Evolutionary conservation across 345 rosid species (phyloP).

Genomic region (Toxicodendron radicans): DNA sequence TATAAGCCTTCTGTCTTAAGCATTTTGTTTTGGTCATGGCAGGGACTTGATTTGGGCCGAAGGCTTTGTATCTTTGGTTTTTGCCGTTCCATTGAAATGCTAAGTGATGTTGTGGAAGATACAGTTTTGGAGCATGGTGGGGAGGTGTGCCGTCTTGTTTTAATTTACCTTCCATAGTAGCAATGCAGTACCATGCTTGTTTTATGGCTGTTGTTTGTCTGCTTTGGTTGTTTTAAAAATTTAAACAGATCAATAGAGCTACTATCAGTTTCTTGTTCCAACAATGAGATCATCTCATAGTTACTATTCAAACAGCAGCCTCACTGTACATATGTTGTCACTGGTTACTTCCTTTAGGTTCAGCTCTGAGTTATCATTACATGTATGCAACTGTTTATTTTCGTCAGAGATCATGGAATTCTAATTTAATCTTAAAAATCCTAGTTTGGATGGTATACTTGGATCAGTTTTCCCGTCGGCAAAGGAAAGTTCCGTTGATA

Average conservation of each 20-base stretch:
- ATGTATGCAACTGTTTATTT: not conserved
- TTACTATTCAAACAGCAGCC: not conserved
- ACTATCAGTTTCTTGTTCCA: not conserved
- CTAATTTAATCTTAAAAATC: not conserved
- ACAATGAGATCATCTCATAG: not conserved
- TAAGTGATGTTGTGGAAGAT: slow-evolving; percentile 92
- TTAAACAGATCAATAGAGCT: not conserved
- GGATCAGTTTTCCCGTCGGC: not conserved
- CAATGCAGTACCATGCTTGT: slow-evolving; percentile 2
- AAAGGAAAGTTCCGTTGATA: slow-evolving; percentile 1
- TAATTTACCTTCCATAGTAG: not conserved
- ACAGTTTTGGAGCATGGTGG: slow-evolving; percentile 92
- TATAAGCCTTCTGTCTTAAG: slow-evolving; percentile 11
- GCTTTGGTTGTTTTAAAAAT: not conserved
- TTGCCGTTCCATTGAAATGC: slow-evolving; percentile 97
- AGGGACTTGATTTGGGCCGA: slow-evolving; percentile 95
- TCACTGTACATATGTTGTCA: not conserved
- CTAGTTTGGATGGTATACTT: not conserved
- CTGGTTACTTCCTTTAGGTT: not conserved
- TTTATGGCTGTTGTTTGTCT: not conserved
- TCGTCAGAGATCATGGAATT: no score
- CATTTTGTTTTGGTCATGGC: slow-evolving; percentile 14
- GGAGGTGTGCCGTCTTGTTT: slow-evolving; percentile 52
- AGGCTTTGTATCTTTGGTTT: slow-evolving; percentile 92
- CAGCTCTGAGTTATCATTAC: not conserved